Percentiles rank a stretch among this genome's conserved stretches.
Evolutionary conservation across 129 eudicot genomes (phyloP).

Genomic region (Smallanthus sonchifolius): DNA sequence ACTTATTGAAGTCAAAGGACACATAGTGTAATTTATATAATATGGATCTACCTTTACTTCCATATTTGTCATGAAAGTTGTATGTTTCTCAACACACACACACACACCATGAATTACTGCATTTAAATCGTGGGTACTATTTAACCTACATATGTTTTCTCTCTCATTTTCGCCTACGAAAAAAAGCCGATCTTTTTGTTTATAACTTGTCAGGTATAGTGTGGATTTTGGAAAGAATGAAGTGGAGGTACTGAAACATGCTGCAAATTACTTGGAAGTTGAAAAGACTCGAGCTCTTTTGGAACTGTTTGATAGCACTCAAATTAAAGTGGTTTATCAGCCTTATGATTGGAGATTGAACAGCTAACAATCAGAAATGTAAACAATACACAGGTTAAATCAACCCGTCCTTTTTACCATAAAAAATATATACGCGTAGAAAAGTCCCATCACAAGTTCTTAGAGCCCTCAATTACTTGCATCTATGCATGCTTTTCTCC

Average conservation of each 20-base stretch:
- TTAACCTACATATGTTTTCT: not conserved
- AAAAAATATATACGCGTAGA: not conserved
- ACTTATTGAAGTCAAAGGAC: too few relatives aligned
- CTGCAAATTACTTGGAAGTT: conserved; percentile 55
- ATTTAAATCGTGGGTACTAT: not conserved
- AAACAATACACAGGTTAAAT: conserved; percentile 16
- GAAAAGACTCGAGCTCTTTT: conserved; percentile 41
- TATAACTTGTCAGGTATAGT: conserved; percentile 48
- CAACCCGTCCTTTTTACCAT: not conserved
- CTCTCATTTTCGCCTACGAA: not conserved
- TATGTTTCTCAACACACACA: not conserved
- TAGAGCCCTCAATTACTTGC: conserved; percentile 20
- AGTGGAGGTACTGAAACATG: conserved; percentile 66
- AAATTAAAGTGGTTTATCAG: conserved; percentile 60
- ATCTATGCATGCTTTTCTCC: conserved; percentile 4
- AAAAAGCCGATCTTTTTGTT: not conserved
- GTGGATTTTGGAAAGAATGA: conserved; percentile 68
- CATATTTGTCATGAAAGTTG: too few relatives aligned
- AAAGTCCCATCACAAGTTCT: conserved; percentile 3
- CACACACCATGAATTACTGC: not conserved
- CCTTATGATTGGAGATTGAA: conserved; percentile 72
- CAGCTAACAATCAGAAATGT: conserved; percentile 26
- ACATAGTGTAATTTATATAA: too few relatives aligned
- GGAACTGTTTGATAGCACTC: conserved; percentile 48
- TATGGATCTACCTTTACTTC: too few relatives aligned